Evolutionary conservation across 768 basidiomycete genomes (phyloP), one percentile per base, ranked within the genome.

Genomic region (Podaxis sp.): DNA sequence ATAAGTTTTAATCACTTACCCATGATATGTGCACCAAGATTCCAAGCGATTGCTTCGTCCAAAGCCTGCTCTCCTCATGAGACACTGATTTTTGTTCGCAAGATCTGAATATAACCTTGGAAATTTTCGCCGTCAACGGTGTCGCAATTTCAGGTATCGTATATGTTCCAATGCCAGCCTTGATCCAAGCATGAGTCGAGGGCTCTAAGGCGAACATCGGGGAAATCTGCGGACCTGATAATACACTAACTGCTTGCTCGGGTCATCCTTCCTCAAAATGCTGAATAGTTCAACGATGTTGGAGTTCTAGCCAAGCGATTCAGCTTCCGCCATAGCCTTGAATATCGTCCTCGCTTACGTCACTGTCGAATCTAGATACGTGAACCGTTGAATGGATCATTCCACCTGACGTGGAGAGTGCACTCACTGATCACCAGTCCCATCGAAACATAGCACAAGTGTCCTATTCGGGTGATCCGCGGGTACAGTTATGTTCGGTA

Each of bases 401-500:
- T 4, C 44, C 19, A 8, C 7, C 44, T 6, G 4, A 46, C 7
- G 19, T 46, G 19, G 44, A 9, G 26, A 19, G 44, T 15, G 63
- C n/a, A n/a, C 69, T 54, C 46, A 87, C 72, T 85, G 81, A 69
- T 85, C 69, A 24, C 73, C 74, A 19, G 75, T 76, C 1, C 77
- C 84, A 70, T 89, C 88, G 67, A 89, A 89, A 68, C 88, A 88
- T 1, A 89, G 73, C 0, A 89, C 80, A 0, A 87, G 66, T 0
- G 72, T 73, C 24, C 73, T 70, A n/a, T 44, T 48, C 4, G 67
- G 61, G 49, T 70, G 68, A 1, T 63, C 61, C 12, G 59, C 22
- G 0, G 68, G 70, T 26, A 69, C 62, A 22, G 55, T 48, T 6
- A 63, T 24, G 39, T 57, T 51, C 17, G 48, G 48, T 11, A 51